Conservation (phyloP, 192 early-diverging fungal genomes). For the Coemansia sp. region DNA sequence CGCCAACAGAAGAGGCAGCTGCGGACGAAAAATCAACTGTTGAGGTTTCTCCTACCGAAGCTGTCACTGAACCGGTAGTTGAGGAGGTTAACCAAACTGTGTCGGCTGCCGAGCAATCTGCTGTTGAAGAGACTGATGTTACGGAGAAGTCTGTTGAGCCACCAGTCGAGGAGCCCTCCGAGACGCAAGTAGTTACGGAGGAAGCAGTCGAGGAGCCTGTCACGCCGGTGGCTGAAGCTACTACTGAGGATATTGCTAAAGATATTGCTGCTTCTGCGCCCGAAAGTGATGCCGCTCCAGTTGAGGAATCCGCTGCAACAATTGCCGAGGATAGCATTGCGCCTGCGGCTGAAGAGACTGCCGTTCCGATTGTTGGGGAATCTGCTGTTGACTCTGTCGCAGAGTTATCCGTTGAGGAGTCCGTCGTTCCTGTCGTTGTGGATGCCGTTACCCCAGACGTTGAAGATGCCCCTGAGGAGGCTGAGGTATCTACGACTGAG, state of each 20-base stretch:
- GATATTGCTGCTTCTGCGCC: neutral
- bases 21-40: neutral
- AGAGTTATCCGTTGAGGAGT: neutral
- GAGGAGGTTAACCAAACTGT: neutral
- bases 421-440: neutral
- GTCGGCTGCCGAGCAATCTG: neutral
- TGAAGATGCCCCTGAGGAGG: neutral
- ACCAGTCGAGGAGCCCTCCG: neutral
- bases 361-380: neutral
- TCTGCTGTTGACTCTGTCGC: neutral
- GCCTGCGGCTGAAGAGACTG: constrained; percentile 1
- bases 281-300: neutral
- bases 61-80: neutral
- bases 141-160: constrained; percentile 2
- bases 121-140: neutral
- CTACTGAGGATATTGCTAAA: neutral
- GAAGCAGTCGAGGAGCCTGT: neutral
- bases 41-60: neutral
- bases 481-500: neutral
- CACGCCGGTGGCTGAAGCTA: neutral
- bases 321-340: neutral
- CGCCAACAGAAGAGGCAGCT: neutral
- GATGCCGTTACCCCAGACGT: neutral
- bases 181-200: neutral
- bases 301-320: neutral